Base-by-base conservation (phyloP, 2,329 filamentous ascomycete genomes). In the Lecanosticta acicola region DNA sequence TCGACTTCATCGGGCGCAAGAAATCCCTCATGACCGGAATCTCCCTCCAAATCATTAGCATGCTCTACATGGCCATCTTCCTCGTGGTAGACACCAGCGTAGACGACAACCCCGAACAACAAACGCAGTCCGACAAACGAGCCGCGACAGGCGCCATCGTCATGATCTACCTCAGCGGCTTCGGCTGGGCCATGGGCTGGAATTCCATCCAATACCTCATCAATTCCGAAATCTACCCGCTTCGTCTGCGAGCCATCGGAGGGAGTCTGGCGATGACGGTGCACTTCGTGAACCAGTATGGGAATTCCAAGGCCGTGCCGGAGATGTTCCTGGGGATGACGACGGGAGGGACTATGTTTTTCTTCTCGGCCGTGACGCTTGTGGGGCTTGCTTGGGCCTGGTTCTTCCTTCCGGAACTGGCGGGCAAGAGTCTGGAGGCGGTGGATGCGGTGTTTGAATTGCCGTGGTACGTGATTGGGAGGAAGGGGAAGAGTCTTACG, bases 401-500 rank as follows among this genome's bases (percentile, higher is more conserved):
- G 40, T 78, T 83, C 3, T 24, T 75, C 2, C 75, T 79, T 57
- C 72, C 72, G 0, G 74, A 76, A 59, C 73, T 73, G 1, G 67
- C 68, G 18, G 68, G 67, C 43, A 72, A 68, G 40, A 78, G 77
- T 55, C 74, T 78, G 0, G 76, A 78, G 32, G 76, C 80, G 52
- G 74, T 81, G 37, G 75, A 79, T 20, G 73, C 62, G 2, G 61
- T 67, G 16, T 64, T 65, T 45, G 57, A 82, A 78, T 44, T 89
- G 81, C 82, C 81, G 0, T 90, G 85, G 85, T 81, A 85, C 64
- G 76, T 78, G 64, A 87, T 91, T 54, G 85, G 86, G 17, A 48
- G 60, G n/a, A 58, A 62, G 43, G 63, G 62, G 35, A 59, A 61
- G 39, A 50, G 58, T 45, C 48, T 65, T 16, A 63, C 59, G 3